Base-by-base conservation (phyloP, 176 grass and related monocot species). In the Ananas comosus region DNA sequence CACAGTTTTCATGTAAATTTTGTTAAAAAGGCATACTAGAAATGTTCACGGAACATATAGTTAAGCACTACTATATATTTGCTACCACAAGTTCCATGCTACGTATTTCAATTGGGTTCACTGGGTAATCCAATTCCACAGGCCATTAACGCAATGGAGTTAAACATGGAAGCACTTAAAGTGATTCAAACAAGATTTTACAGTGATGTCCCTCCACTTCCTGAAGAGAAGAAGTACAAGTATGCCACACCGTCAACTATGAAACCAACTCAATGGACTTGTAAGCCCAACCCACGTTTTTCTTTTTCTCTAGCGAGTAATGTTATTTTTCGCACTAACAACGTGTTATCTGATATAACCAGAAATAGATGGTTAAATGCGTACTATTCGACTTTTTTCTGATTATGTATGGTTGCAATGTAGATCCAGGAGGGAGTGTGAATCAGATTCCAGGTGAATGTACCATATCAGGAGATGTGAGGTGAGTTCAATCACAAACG, bases 371-470 rank as follows among this genome's bases (percentile, higher is more conserved):
- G 4, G 33, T 42, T 42, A 42, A 42, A 42, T 42, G 33, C 33
- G 4, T 42, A 42, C 5, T 42, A 4, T 42, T 42, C 33, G 33
- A 7, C 33, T 42, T 42, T 42, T 42, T 42, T n/a, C 3, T 18
- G 56, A 68, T 74, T 53, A 78, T 27, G 33, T 25, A 69, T 80
- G 27, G 23, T 64, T 42, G 42, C 59, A 70, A 83, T 85, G 65
- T 74, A 93, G 89, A 99, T 90, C 94, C 94, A 79, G 84, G 84
- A 79, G 94, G 89, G 17, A 85, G 89, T 47, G 74, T 99, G 49
- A 99, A 88, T 79, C 89, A 99, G 83, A 99, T 99, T 83, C 94
- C 89, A 49, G 94, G 80, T 50, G 89, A 99, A 80, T 99, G 94
- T 86, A 92, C 86, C 50, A 83, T 99, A 85, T 93, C 94, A 82